A percentile compares a stretch with the other conserved stretches of the same genome.
phyloP scores from a whole-genome alignment of 352 stramenopile species.

The Phytophthora chlamydospora region DNA sequence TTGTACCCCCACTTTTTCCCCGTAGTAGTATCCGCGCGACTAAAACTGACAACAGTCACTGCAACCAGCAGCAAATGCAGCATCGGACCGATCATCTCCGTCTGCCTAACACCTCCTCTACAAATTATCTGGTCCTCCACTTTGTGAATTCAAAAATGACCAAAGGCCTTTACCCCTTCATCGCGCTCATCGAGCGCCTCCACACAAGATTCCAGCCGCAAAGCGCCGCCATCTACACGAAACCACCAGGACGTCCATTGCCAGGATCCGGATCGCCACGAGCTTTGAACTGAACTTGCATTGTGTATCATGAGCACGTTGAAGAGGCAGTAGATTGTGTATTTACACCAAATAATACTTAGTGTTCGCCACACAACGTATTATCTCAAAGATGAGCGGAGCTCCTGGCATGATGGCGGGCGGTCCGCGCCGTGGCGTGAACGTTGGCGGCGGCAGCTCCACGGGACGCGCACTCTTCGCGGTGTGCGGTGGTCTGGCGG shows the following conservation, averaged over 20 bases:
- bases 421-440: constrained; percentile 46
- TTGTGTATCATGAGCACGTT: no score
- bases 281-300: neutral
- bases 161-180: neutral
- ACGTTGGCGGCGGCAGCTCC: constrained; percentile 76
- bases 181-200: neutral
- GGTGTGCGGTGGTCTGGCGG: constrained; percentile 65
- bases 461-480: constrained; percentile 72
- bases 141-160: constrained; percentile 11
- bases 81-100: constrained; percentile 22
- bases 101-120: neutral
- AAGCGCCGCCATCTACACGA: constrained; percentile 17
- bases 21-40: constrained; percentile 25
- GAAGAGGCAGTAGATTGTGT: no score
- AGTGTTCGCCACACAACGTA: constrained; percentile 12
- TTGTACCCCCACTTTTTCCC: constrained; percentile 58
- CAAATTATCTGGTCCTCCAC: neutral
- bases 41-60: constrained; percentile 21
- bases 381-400: constrained; percentile 22
- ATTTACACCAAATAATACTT: constrained; percentile 3
- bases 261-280: constrained; percentile 23
- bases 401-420: constrained; percentile 28
- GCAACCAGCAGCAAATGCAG: constrained; percentile 30
- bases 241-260: constrained; percentile 23
- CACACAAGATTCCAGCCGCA: neutral